These are phyloP conservation scores for Astrephomene gubernaculifera DNA, from an alignment of 139 green algal genomes.

Conservation along the genomic window DNA sequence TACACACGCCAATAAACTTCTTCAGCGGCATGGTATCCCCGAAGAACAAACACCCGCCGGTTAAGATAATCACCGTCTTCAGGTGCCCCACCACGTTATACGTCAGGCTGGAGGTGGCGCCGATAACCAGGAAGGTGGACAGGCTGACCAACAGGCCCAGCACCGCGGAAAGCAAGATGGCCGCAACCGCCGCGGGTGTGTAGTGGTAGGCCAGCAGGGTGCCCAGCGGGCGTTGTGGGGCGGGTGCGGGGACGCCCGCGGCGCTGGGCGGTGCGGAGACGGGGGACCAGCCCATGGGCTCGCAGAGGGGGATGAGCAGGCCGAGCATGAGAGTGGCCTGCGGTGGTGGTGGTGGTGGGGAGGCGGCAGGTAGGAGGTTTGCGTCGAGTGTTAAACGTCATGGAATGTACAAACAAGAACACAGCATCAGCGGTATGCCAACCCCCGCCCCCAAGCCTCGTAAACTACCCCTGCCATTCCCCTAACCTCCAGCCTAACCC, in stretches of 20 bases:
- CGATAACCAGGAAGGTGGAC: conserved; percentile 88
- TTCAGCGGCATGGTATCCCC: conserved; percentile 84
- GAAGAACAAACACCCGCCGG: conserved; percentile 87
- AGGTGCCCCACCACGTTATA: conserved; percentile 89
- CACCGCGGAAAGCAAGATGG: conserved; percentile 79
- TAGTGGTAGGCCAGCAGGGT: conserved; percentile 77
- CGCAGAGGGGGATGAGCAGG: conserved; percentile 77
- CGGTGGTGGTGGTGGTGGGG: neutral
- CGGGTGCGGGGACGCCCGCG: neutral
- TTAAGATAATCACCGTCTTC: conserved; percentile 90
- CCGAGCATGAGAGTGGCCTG: conserved; percentile 63
- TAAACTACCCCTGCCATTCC: neutral
- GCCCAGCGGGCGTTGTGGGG: conserved; percentile 18
- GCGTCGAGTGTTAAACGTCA: too few relatives aligned
- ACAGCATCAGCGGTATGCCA: too few relatives aligned
- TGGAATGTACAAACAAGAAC: too few relatives aligned
- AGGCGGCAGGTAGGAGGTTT: neutral
- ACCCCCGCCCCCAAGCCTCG: neutral
- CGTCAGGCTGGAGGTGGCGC: conserved; percentile 69
- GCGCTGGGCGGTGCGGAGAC: neutral
- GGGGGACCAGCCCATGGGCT: conserved; percentile 74
- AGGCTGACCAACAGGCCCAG: conserved; percentile 91
- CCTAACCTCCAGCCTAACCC: neutral
- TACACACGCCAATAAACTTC: conserved; percentile 77
- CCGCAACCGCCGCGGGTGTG: conserved; percentile 55